These are phyloP conservation scores for Cladosporium sp. DNA, from an alignment of 2,329 filamentous ascomycete genomes.

Conservation along the genomic window DNA sequence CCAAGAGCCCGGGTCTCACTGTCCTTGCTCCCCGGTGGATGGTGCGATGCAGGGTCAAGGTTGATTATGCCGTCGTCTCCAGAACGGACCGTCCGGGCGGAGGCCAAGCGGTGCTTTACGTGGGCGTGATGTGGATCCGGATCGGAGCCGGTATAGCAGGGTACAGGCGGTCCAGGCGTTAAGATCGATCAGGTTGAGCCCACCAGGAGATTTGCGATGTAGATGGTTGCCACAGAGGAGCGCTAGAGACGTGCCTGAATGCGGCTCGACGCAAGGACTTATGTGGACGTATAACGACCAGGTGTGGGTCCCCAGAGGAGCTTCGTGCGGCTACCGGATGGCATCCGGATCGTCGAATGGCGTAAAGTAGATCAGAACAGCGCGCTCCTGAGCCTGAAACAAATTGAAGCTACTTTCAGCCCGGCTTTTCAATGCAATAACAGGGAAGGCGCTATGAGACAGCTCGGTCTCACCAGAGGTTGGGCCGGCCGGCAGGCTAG, in stretches of 20 bases:
- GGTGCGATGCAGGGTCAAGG: constrained; percentile 10
- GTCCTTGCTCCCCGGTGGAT: constrained; percentile 8
- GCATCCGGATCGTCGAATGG: constrained; percentile 6
- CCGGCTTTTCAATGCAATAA: constrained; percentile 8
- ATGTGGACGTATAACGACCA: constrained; percentile 1
- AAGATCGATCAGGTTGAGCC: constrained; percentile 10
- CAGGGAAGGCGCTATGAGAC: constrained; percentile 10
- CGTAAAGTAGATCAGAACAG: constrained; percentile 2
- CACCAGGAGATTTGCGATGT: constrained; percentile 7
- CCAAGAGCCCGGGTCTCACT: constrained; percentile 11
- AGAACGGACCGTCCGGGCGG: constrained; percentile 10
- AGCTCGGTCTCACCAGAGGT: constrained; percentile 10
- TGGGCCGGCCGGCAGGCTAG: constrained; percentile 1
- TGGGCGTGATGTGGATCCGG: constrained; percentile 5
- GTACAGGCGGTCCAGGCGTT: not conserved
- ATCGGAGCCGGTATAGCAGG: constrained; percentile 7
- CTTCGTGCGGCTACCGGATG: constrained; percentile 7
- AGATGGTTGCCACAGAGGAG: constrained; percentile 4
- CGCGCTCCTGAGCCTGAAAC: constrained; percentile 7
- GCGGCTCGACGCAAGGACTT: constrained; percentile 7
- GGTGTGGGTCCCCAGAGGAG: not conserved
- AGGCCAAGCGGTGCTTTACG: not conserved
- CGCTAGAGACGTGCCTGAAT: constrained; percentile 9
- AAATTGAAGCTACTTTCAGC: constrained; percentile 5
- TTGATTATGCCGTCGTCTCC: constrained; percentile 2